Evolutionary conservation across 2,329 filamentous ascomycete species (phyloP), one percentile per base, ranked within the genome.

Genomic region (Tympanopsis confertula): DNA sequence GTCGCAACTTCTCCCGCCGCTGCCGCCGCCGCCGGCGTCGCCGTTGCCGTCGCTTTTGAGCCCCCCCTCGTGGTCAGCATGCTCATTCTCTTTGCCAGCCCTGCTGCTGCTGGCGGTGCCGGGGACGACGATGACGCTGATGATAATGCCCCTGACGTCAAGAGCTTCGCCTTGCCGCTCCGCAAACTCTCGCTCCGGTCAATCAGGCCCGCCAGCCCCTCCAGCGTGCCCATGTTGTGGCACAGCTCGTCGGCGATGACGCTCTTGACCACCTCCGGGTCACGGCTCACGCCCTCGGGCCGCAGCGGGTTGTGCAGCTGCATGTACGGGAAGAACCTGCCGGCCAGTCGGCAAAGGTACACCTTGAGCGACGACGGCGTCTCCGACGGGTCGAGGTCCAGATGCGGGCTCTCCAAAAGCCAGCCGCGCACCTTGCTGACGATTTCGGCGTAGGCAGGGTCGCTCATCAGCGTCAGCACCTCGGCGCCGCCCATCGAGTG

Each of bases 401-500:
- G 70, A 51, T 91, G 86, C 2, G 88, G 87, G n/a, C 74, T 68
- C 57, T 87, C 82, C 13, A 83, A 66, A 24, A 94, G 52, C 65
- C 82, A 86, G 17, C 87, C 87, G 35, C 78, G 68, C 35, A 94
- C 70, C 41, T 69, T 63, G 24, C 61, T 55, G 30, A 75, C 67
- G 12, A 85, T 54, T 13, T 74, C 68, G 32, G 61, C 58, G 52
- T 76, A 69, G 39, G 56, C 42, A 1, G 65, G 55, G 38, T 69
- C 63, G 39, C 62, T 68, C 18, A 69, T 69, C 17, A 81, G 55
- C 32, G 74, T 77, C 5, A 94, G 62, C 4, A 78, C 72, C 58
- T 93, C 72, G 18, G 78, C 85, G 41, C 88, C 88, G 45, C 88
- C 88, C 86, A 94, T 94, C 17, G 81, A 87, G 59, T 94, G 86